phyloP scores from a whole-genome alignment of 2,329 filamentous ascomycete genomes.

The Herpotrichia juniperi region DNA sequence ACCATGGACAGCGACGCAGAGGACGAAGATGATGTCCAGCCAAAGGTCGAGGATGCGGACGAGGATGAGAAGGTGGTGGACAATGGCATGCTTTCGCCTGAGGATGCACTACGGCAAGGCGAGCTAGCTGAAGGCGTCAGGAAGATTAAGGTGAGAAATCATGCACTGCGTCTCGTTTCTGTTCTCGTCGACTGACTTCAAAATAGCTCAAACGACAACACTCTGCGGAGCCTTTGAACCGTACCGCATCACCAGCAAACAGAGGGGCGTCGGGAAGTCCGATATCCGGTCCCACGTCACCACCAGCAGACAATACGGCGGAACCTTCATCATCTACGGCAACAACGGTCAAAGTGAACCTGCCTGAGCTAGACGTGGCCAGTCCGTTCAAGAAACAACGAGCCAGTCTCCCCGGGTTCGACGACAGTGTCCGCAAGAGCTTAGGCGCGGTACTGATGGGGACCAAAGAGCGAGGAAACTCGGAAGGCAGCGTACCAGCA shows the following conservation, averaged over 20 bases:
- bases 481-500: slow-evolving; percentile 34
- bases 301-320: slow-evolving; percentile 16
- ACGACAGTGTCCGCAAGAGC: slow-evolving; percentile 50
- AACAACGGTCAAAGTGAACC: slow-evolving; percentile 43
- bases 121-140: slow-evolving; percentile 82
- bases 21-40: slow-evolving; percentile 66
- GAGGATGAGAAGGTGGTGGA: slow-evolving; percentile 63
- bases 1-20: slow-evolving; percentile 80
- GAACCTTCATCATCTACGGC: slow-evolving; percentile 33
- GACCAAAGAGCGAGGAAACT: slow-evolving; percentile 40
- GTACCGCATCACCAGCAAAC: slow-evolving; percentile 26
- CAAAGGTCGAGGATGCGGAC: slow-evolving; percentile 68
- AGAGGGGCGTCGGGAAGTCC: slow-evolving; percentile 34
- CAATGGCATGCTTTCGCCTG: slow-evolving; percentile 63
- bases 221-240: slow-evolving; percentile 70
- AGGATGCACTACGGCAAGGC: slow-evolving; percentile 74
- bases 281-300: slow-evolving; percentile 29
- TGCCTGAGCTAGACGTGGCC: slow-evolving; percentile 59
- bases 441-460: slow-evolving; percentile 39
- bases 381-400: slow-evolving; percentile 80
- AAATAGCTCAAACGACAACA: slow-evolving; percentile 80
- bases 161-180: not conserved
- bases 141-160: slow-evolving; percentile 72
- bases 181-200: not conserved
- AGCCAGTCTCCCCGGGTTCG: slow-evolving; percentile 62